Base-by-base conservation (phyloP, 768 basidiomycete species). In the Rhodosporidiobolus sp. region DNA sequence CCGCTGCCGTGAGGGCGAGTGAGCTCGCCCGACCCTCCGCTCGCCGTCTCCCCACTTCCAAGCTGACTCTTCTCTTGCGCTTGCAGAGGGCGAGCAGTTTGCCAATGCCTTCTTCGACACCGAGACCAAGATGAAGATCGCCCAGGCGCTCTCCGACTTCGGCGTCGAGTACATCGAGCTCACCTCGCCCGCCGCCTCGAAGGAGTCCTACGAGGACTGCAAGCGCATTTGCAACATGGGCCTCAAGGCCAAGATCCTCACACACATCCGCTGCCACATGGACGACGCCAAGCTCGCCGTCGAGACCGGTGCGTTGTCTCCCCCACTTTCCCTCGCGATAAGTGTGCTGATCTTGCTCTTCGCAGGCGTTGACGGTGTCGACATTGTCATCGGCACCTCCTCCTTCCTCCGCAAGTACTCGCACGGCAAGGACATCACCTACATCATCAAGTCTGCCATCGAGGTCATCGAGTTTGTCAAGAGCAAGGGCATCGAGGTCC, bases 111-210 rank as follows among this genome's bases (percentile, higher is more conserved):
- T 99, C 86, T 99, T 98, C 77, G 95, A 96, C 81, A 94, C 93
- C 80, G 93, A 94, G 85, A 98, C 94, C 83, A 99, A 99, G 87
- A 96, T 97, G 81, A 94, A 94, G 81, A 99, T 99, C 78, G 96
- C 96, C 76, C 92, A 89, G 84, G 94, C 94, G 22, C 88, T 98
- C 69, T 94, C 97, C 85, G 94, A 94, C 61, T 98, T 99, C 80
- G 96, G 96, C 79, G 96, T 98, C 69, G 96, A 99, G 81, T 99
- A 99, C 86, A 94, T 99, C 80, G 96, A 99, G 80, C 89, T 99
- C 80, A 99, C 96, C 48, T 97, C 95, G 24, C 95, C 96, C 59
- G 93, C 90, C 55, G 95, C 96, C 32, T 97, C 95, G 10, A 93
- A 97, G 79, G 94, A 98, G 82, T 96, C 94, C 30, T 87, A 90